phyloP scores from a whole-genome alignment of 1,284 basidiomycete genomes.

The Cutaneotrichosporon cavernicola region DNA sequence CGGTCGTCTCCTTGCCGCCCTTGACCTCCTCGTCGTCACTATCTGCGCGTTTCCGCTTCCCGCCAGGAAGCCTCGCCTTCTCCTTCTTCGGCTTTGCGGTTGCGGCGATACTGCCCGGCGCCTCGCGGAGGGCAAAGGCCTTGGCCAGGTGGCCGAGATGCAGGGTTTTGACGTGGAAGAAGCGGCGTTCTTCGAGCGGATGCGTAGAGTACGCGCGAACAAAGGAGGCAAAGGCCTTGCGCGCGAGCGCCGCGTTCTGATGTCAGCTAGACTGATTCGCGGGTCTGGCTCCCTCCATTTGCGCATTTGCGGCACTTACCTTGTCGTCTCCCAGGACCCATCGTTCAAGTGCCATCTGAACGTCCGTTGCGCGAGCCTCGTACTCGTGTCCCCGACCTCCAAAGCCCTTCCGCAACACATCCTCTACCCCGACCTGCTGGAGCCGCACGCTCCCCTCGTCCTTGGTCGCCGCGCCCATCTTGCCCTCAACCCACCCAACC shows the following conservation, averaged over 20 bases:
- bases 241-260: conserved; percentile 73
- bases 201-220: conserved; percentile 97
- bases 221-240: conserved; percentile 85
- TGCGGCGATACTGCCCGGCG: conserved; percentile 66
- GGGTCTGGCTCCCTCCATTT: no score
- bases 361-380: conserved; percentile 89
- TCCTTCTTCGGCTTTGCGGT: conserved; percentile 30
- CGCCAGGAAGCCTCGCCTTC: conserved; percentile 23
- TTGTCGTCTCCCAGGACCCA: conserved; percentile 79
- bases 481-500: conserved; percentile 80
- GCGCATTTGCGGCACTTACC: conserved; percentile 56
- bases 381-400: conserved; percentile 77
- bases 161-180: conserved; percentile 90
- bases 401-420: conserved; percentile 74
- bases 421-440: conserved; percentile 65
- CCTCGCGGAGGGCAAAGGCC: conserved; percentile 90
- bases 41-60: conserved; percentile 55
- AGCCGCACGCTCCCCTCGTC: conserved; percentile 57
- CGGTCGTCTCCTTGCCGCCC: conserved; percentile 47
- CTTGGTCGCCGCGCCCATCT: conserved; percentile 60
- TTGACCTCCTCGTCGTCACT: conserved; percentile 52
- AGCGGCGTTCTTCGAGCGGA: conserved; percentile 88
- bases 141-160: conserved; percentile 97
- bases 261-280: neutral
- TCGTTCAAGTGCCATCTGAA: conserved; percentile 89